A percentile compares a stretch with the other conserved stretches of the same genome.
Conservation (phyloP, 352 stramenopile species). For the Elongisporangium anandrum region DNA sequence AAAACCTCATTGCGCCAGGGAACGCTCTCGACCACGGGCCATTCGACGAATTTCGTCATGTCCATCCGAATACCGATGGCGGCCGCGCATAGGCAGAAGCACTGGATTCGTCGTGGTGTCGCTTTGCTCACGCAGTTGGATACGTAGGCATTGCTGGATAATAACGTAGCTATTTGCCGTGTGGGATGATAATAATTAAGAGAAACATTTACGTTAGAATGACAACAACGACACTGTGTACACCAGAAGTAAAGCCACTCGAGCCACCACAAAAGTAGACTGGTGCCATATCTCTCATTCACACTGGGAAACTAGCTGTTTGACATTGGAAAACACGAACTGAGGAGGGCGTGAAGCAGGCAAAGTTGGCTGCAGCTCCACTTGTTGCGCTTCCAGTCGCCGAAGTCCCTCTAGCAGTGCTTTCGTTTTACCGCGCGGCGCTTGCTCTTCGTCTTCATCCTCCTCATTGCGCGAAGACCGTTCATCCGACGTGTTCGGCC, state of each 20-base stretch:
- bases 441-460: constrained; percentile 12
- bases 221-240: too few relatives aligned
- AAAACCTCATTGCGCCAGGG: constrained; percentile 90
- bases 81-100: constrained; percentile 83
- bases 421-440: constrained; percentile 16
- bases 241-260: too few relatives aligned
- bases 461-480: neutral
- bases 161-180: too few relatives aligned
- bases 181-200: too few relatives aligned
- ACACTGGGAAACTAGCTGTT: neutral
- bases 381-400: constrained; percentile 8
- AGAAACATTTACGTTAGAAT: too few relatives aligned
- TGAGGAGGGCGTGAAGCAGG: neutral
- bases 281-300: too few relatives aligned
- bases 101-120: constrained; percentile 94
- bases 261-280: too few relatives aligned
- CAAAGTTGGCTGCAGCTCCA: neutral
- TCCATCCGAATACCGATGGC: constrained; percentile 91
- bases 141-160: too few relatives aligned
- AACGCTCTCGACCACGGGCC: constrained; percentile 91
- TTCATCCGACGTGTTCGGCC: neutral
- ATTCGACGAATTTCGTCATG: constrained; percentile 97
- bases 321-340: neutral
- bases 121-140: constrained; percentile 93
- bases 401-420: constrained; percentile 42